A percentile compares a stretch with the other conserved stretches of the same genome.
phyloP scores from a whole-genome alignment of 73 alveolate species.

The Paramecium caudatum region DNA sequence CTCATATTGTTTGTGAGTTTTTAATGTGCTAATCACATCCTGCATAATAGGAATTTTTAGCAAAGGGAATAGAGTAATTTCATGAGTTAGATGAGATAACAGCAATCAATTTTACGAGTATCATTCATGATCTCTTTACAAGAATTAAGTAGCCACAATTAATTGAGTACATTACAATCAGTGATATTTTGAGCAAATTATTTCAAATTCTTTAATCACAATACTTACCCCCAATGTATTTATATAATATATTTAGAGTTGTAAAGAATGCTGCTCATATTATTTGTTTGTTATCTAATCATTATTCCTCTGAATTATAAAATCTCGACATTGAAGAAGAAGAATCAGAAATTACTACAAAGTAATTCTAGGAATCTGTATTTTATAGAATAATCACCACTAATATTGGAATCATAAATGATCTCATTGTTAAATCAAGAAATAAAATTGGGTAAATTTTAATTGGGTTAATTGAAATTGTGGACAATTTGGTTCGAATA shows the following conservation, averaged over 20 bases:
- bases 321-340: conserved; percentile 44
- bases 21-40: background rate
- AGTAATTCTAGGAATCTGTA: background rate
- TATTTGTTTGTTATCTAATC: conserved; percentile 1
- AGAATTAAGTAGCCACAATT: background rate
- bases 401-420: background rate
- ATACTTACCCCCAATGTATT: background rate
- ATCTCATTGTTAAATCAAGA: background rate
- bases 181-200: background rate
- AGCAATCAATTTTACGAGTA: background rate
- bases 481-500: conserved; percentile 50
- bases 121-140: conserved; percentile 29
- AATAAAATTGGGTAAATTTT: background rate
- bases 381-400: background rate
- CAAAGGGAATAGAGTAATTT: conserved; percentile 8
- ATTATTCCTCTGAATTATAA: conserved; percentile 44
- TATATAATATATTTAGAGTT: background rate
- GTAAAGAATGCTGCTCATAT: conserved; percentile 68
- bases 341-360: background rate
- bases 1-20: background rate
- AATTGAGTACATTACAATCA: background rate
- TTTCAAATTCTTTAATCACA: conserved; percentile 12
- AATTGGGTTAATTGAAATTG: background rate
- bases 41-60: background rate
- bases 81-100: background rate